Conservation (phyloP, 495 filamentous ascomycete genomes). For the Aspergillus ellipticus region DNA sequence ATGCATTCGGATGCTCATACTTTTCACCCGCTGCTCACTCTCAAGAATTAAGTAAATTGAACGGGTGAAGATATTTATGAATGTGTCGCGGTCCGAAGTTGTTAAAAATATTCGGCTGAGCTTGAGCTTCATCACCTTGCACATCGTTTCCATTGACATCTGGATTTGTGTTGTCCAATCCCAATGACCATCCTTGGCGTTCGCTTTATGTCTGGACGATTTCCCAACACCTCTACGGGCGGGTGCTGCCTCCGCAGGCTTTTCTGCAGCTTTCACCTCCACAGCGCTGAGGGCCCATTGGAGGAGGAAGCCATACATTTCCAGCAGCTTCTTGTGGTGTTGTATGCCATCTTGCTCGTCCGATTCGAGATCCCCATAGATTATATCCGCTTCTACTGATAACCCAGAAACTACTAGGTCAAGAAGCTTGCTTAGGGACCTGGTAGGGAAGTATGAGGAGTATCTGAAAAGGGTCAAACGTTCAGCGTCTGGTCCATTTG, state of each 20-base stretch:
- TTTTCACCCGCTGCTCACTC: constrained; percentile 90
- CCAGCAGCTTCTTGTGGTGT: constrained; percentile 84
- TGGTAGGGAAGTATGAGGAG: constrained; percentile 71
- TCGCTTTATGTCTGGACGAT: constrained; percentile 64
- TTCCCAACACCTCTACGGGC: constrained; percentile 72
- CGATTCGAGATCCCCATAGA: constrained; percentile 79
- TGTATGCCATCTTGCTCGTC: constrained; percentile 84
- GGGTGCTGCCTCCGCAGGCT: constrained; percentile 64
- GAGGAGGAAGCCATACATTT: constrained; percentile 90
- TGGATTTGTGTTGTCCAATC: constrained; percentile 86
- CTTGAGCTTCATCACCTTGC: constrained; percentile 91
- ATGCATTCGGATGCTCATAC: constrained; percentile 88
- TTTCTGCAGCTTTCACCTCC: constrained; percentile 90
- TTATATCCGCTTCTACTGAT: constrained; percentile 84
- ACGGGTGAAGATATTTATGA: constrained; percentile 88
- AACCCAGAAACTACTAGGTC: constrained; percentile 90
- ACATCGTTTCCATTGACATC: constrained; percentile 87
- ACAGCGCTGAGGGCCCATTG: constrained; percentile 93
- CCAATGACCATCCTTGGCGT: constrained; percentile 71
- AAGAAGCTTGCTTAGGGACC: constrained; percentile 85
- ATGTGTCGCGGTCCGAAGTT: constrained; percentile 94
- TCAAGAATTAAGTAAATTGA: constrained; percentile 91
- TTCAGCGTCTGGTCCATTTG: constrained; percentile 54
- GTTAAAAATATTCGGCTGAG: constrained; percentile 89
- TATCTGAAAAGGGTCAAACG: constrained; percentile 68